phyloP scores from a whole-genome alignment of 116 monocot genomes.

The Zostera marina region DNA sequence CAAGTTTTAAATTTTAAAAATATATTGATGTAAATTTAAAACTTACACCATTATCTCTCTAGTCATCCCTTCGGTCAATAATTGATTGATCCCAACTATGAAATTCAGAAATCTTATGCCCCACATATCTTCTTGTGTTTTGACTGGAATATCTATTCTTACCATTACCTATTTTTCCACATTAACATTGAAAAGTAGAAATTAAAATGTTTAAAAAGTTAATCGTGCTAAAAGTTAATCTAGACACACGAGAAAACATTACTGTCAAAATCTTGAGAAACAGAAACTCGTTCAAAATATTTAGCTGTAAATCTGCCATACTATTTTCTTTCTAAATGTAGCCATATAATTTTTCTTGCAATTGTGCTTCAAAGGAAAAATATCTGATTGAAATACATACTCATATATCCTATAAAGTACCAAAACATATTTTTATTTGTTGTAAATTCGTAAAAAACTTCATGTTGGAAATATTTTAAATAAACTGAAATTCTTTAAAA shows the following conservation, averaged over 20 bases:
- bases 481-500: too few relatives aligned
- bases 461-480: too few relatives aligned
- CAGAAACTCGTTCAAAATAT: too few relatives aligned
- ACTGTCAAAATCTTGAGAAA: background rate
- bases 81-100: constrained; percentile 41
- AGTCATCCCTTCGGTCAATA: constrained; percentile 57
- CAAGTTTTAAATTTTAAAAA: background rate
- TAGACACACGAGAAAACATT: background rate
- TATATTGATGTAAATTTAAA: background rate
- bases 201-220: background rate
- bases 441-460: too few relatives aligned
- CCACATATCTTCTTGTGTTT: constrained; percentile 58
- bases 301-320: too few relatives aligned
- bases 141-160: constrained; percentile 30
- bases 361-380: too few relatives aligned
- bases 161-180: constrained; percentile 27
- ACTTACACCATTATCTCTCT: constrained; percentile 76
- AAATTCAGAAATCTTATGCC: constrained; percentile 62
- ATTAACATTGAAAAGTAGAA: background rate
- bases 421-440: too few relatives aligned
- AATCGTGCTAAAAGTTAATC: too few relatives aligned
- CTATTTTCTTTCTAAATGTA: too few relatives aligned
- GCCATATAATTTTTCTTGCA: too few relatives aligned
- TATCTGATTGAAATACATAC: too few relatives aligned
- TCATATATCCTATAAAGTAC: too few relatives aligned